Base-by-base conservation (phyloP, 2,329 filamentous ascomycete species). In the Xylaria hypoxylon region DNA sequence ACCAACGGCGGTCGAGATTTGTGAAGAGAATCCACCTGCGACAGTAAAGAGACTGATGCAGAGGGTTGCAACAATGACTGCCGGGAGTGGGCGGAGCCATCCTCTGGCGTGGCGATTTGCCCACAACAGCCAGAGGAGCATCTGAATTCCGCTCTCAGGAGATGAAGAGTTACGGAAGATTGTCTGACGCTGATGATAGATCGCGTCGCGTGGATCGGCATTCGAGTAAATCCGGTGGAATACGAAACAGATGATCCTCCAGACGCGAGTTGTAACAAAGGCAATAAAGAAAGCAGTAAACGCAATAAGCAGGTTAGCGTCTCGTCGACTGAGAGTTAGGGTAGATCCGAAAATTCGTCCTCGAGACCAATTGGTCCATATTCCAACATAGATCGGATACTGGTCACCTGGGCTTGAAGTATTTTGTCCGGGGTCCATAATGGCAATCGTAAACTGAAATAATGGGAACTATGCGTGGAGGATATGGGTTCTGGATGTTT, bases 11-110 rank as follows among this genome's bases (percentile, higher is more conserved):
- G 57, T 65, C 1, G 62, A 64, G 1, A 59, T 31, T 3, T 10
- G 38, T 3, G 62, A 64, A 1, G 62, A 64, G 15, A 47, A 55
- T 0, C 62, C 62, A 33, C 62, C 55, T 6, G 56, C 62, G 11
- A 33, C 13, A 3, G 56, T 59, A 22, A 64, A 64, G 1, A 13
- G 2, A 11, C 3, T 15, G 2, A 40, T 22, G 17, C 62, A 59
- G 13, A 64, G 1, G 1, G 28, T 26, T 10, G 62, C 55, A 0
- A 33, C 48, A 2, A 26, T 22, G 15, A 22, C 38, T 17, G 31
- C 5, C 1, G 35, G 3, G 1, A 48, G 19, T 2, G 48, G 59
- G 19, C 51, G 42, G n/a, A 55, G 6, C 2, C 31, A 15, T 4
- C 42, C 11, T 28, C 22, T 50, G 1, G 31, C 40, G 22, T 8